These are phyloP conservation scores for Earliella scabrosa DNA, from an alignment of 1,284 basidiomycete genomes.

Conservation along the genomic window DNA sequence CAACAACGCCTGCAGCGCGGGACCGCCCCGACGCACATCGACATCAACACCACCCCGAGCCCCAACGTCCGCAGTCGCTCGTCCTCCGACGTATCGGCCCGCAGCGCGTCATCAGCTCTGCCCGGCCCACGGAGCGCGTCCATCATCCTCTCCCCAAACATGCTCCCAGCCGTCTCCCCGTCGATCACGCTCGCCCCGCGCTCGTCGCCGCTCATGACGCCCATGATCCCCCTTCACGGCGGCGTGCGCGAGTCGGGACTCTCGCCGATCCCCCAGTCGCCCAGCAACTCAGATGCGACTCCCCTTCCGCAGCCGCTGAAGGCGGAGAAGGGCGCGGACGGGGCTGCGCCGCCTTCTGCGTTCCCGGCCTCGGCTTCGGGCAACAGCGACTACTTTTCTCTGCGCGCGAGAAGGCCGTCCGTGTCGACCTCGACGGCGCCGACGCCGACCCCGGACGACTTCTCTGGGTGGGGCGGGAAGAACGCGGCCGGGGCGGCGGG, in stretches of 20 bases:
- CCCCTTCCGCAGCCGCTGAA: slow-evolving; percentile 31
- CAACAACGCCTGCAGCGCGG: slow-evolving; percentile 32
- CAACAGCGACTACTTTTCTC: slow-evolving; percentile 54
- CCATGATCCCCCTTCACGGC: slow-evolving; percentile 56
- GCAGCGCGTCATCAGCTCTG: slow-evolving; percentile 9
- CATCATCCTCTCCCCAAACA: slow-evolving; percentile 62
- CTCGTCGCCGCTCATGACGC: slow-evolving; percentile 57
- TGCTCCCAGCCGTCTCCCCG: slow-evolving; percentile 68
- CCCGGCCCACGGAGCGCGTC: slow-evolving; percentile 28
- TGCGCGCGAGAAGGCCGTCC: slow-evolving; percentile 49
- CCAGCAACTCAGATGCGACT: slow-evolving; percentile 35
- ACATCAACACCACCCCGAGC: slow-evolving; percentile 32
- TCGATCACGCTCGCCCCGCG: slow-evolving; percentile 43
- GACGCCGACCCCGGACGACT: slow-evolving; percentile 52
- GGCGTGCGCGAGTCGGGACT: slow-evolving; percentile 32
- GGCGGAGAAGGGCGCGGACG: too few species aligned
- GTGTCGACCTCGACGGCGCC: too few species aligned
- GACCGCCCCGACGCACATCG: slow-evolving; percentile 33
- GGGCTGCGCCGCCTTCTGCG: slow-evolving; percentile 16
- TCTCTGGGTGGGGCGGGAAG: slow-evolving; percentile 52
- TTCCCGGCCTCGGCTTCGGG: slow-evolving; percentile 9
- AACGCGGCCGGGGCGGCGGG: slow-evolving; percentile 25
- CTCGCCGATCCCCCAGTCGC: slow-evolving; percentile 42
- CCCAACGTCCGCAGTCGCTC: slow-evolving; percentile 33
- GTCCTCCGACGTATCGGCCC: slow-evolving; percentile 35